Percentiles rank a stretch among this genome's conserved stretches.
Evolutionary conservation across 768 basidiomycete species (phyloP).

Genomic region (Ephemerocybe angulata): DNA sequence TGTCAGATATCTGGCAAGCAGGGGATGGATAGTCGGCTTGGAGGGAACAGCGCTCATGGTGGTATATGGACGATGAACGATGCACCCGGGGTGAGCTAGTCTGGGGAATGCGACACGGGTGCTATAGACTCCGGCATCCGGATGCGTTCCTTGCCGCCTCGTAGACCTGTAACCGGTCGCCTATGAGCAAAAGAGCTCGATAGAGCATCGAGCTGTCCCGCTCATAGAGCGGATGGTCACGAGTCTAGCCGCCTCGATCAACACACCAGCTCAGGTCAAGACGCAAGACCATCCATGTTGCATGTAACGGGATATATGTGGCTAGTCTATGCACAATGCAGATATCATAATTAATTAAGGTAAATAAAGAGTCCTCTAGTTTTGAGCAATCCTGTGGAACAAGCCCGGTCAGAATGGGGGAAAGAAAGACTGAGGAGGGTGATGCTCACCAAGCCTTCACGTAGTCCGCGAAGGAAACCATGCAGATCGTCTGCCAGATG

Average conservation of each 20-base stretch:
- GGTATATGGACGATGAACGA: slow-evolving; percentile 10
- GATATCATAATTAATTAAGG: slow-evolving; percentile 23
- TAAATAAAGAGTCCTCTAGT: slow-evolving; percentile 12
- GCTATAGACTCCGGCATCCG: slow-evolving; percentile 9
- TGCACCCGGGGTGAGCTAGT: slow-evolving; percentile 1
- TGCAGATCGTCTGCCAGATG: slow-evolving; percentile 97
- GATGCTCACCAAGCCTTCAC: slow-evolving; percentile 75
- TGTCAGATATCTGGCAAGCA: slow-evolving; percentile 67
- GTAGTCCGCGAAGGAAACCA: slow-evolving; percentile 97
- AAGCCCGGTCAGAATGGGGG: not conserved
- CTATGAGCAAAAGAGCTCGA: too few relatives aligned
- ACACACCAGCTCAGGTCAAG: not conserved
- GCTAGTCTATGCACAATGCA: slow-evolving; percentile 23
- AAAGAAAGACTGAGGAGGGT: not conserved
- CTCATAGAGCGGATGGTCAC: too few relatives aligned
- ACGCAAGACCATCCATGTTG: slow-evolving; percentile 1
- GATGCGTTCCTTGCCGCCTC: slow-evolving; percentile 7
- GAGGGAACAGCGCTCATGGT: slow-evolving; percentile 37
- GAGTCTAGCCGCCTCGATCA: too few relatives aligned
- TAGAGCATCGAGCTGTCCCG: too few relatives aligned
- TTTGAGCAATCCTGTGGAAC: slow-evolving; percentile 19
- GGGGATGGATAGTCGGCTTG: slow-evolving; percentile 32
- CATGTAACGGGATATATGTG: slow-evolving; percentile 12
- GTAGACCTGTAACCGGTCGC: too few relatives aligned
- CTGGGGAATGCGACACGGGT: not conserved